phyloP scores from a whole-genome alignment of 148 eudicot genomes.

The Vaccinium darrowii region DNA sequence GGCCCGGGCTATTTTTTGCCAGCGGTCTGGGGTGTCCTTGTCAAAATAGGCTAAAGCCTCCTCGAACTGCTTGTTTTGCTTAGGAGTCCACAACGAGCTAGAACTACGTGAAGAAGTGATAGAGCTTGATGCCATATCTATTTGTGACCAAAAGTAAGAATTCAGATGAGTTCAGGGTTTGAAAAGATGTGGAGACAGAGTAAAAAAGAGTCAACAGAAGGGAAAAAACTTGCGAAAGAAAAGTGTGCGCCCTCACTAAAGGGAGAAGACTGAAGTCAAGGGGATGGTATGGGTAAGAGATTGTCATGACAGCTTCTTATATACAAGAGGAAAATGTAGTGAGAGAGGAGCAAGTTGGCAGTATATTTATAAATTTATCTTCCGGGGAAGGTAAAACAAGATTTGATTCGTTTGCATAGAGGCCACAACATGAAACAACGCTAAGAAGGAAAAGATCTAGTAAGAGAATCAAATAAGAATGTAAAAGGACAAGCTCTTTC shows the following conservation, averaged over 20 bases:
- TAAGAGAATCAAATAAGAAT: slow-evolving; percentile 20
- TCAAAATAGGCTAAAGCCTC: slow-evolving; percentile 54
- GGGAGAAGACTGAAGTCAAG: slow-evolving; percentile 25
- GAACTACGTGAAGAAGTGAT: slow-evolving; percentile 38
- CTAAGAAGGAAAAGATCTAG: slow-evolving; percentile 3
- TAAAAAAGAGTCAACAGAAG: background rate
- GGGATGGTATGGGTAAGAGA: slow-evolving; percentile 31
- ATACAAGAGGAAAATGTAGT: slow-evolving; percentile 20
- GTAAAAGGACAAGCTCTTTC: slow-evolving; percentile 19
- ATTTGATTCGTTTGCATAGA: slow-evolving; percentile 33
- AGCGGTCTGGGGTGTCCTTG: slow-evolving; percentile 68
- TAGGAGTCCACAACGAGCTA: slow-evolving; percentile 43
- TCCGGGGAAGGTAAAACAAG: slow-evolving; percentile 15
- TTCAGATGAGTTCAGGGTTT: background rate
- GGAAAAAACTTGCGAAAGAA: background rate
- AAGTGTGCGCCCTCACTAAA: slow-evolving; percentile 18
- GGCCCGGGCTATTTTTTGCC: slow-evolving; percentile 60
- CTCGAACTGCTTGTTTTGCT: slow-evolving; percentile 66
- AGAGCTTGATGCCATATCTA: slow-evolving; percentile 46
- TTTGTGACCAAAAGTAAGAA: background rate
- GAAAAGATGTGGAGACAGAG: too few relatives aligned
- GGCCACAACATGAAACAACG: slow-evolving; percentile 15
- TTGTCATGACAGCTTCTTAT: slow-evolving; percentile 31
- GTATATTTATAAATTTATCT: slow-evolving; percentile 18
- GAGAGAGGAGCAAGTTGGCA: slow-evolving; percentile 33